Evolutionary conservation across 768 basidiomycete genomes (phyloP), one percentile per base, ranked within the genome.

Genomic region (Serendipita indica): DNA sequence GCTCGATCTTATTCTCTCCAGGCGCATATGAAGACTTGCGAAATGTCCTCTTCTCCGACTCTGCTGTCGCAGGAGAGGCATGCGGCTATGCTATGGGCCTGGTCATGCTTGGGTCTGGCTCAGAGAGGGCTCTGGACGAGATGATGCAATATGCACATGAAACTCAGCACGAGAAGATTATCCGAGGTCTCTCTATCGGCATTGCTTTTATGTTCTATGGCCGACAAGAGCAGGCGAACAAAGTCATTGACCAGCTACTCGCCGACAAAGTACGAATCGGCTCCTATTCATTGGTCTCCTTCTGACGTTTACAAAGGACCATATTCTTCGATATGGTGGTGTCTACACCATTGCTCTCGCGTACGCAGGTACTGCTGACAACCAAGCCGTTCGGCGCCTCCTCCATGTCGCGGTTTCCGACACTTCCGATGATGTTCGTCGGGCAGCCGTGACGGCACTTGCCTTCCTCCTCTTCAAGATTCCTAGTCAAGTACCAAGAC

Each of bases 151-250:
- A 99, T 67, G 92, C 96, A 28, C 81, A 86, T 58, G 96, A 99
- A 68, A 99, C 96, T 1, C 91, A 96, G 66, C 96, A 98, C 68
- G 96, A 99, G 74, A 99, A 98, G 75, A 98, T 98, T 66, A 98
- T 98, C 58, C 84, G 96, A 43, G 92, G 92, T 63, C 77, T 99
- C 58, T 89, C 93, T 4, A 78, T 99, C 64, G 94, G 94, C 20
- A 75, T 92, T 41, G 89, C 90, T 1, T 89, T 98, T 69, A 79
- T 98, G 60, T 89, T 80, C 71, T 98, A 94, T 62, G 91, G 89
- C 37, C 79, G 84, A 54, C 89, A 93, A 70, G 96, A 97, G 68
- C 82, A 90, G 65, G 94, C 96, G 5, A 85, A 97, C 62, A 73
- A 74, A n/a, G 84, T 86, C 1, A 82, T 94, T 61, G 83, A 83